phyloP scores from a whole-genome alignment of 192 early-diverging fungal species.

The Linnemannia exigua region DNA sequence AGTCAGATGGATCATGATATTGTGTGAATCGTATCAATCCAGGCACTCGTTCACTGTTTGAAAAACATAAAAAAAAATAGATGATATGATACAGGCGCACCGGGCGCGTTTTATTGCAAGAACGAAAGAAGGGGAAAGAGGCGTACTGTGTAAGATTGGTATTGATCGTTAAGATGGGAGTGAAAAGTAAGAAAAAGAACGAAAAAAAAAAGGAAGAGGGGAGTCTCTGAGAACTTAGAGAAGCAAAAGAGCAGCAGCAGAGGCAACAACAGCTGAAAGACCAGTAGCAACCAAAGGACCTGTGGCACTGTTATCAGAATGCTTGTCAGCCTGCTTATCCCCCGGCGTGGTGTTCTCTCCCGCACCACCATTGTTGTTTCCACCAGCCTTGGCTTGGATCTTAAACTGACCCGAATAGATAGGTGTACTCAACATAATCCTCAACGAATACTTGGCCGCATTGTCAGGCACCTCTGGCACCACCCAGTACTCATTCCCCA shows the following conservation, averaged over 20 bases:
- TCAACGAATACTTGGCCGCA: slow-evolving; percentile 24
- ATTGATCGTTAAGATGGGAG: background rate
- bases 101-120: background rate
- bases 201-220: background rate
- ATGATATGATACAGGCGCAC: background rate
- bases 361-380: background rate
- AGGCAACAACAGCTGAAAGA: slow-evolving; percentile 8
- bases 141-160: background rate
- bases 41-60: background rate
- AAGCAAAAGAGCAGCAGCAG: slow-evolving; percentile 20
- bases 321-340: background rate
- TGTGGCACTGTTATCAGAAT: background rate
- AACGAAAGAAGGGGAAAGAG: background rate
- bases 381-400: slow-evolving; percentile 5
- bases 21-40: too few relatives aligned
- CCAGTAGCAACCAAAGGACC: background rate
- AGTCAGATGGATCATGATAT: too few relatives aligned
- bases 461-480: slow-evolving; percentile 14
- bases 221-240: background rate
- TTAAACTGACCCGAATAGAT: slow-evolving; percentile 44
- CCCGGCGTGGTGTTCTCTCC: background rate
- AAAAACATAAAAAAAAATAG: background rate
- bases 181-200: background rate
- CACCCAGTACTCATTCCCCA: slow-evolving; percentile 23
- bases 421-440: slow-evolving; percentile 11